Evolutionary conservation across 768 basidiomycete genomes (phyloP), one percentile per base, ranked within the genome.

Genomic region (Pulveroboletus ravenelii): DNA sequence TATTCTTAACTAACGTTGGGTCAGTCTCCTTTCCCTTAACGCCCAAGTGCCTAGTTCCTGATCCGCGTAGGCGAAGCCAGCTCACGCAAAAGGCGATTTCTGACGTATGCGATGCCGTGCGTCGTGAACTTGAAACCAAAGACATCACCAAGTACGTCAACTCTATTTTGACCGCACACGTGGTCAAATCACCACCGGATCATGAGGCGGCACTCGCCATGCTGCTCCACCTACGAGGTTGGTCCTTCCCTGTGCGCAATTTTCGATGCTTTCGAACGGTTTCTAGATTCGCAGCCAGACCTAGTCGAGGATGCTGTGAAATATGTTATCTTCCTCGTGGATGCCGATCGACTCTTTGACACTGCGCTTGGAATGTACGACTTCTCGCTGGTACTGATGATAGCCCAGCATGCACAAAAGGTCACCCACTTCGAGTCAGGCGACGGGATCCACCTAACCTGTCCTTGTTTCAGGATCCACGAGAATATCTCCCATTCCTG

Each of bases 351-450:
- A 40, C 77, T 99, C 5, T 98, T 95, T 70, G 85, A 98, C 65
- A 88, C 89, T 10, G 96, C 96, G 1, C 78, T 99, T 30, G 96
- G 96, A 17, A 98, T 98, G 93, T 99, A 99, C 63, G 93, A 99
- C 69, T 98, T 98, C 72, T 85, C 89, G 27, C 74, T 99, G 15
- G 95, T 97, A 7, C 74, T 98, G 20, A 86, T 98, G 85, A 81
- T 99, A 37, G 94, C 96, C 1, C 96, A 98, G 64, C 87, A 96
- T 62, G 89, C 95, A 41, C 94, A 98, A 66, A 96, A 95, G 80
- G 94, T 93, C 32, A 20, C 17, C 12, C n/a, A 18, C n/a, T 42
- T 31, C n/a, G 3, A 10, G 65, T 57, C 1, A 0, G 38, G 14
- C 45, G 43, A 35, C 6, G 10, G 10, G 25, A 40, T 47, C 46